A percentile compares a stretch with the other conserved stretches of the same genome.
Evolutionary conservation across 257 asterid species (phyloP).

Genomic region (Anisodus acutangulus): DNA sequence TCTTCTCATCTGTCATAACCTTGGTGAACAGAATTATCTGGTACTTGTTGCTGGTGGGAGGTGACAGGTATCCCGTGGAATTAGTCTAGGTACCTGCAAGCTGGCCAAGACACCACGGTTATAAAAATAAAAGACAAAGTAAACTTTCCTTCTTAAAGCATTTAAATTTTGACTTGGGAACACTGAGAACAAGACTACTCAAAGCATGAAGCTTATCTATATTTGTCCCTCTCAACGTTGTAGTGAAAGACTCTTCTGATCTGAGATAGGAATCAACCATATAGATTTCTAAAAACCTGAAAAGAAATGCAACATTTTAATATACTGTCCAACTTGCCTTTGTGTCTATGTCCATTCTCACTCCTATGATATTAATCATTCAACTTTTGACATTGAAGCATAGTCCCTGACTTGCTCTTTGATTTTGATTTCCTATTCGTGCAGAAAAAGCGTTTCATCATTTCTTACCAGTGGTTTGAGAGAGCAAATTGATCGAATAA

Average conservation of each 20-base stretch:
- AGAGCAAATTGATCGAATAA: slow-evolving; percentile 62
- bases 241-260: not conserved
- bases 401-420: not conserved
- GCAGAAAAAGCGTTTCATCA: slow-evolving; percentile 75
- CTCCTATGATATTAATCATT: not conserved
- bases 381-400: not conserved
- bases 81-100: no score
- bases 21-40: no score
- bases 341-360: not conserved
- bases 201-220: not conserved
- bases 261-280: not conserved
- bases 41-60: no score
- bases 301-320: not conserved
- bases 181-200: not conserved
- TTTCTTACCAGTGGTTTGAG: slow-evolving; percentile 74
- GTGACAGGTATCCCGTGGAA: no score
- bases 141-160: not conserved
- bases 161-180: not conserved
- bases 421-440: slow-evolving; percentile 25
- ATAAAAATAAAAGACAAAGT: not conserved
- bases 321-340: not conserved
- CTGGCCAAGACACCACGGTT: no score
- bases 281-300: not conserved
- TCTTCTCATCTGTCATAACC: no score
- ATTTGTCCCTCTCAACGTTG: not conserved